phyloP scores from a whole-genome alignment of 768 basidiomycete genomes.

The Suillus bovinus region DNA sequence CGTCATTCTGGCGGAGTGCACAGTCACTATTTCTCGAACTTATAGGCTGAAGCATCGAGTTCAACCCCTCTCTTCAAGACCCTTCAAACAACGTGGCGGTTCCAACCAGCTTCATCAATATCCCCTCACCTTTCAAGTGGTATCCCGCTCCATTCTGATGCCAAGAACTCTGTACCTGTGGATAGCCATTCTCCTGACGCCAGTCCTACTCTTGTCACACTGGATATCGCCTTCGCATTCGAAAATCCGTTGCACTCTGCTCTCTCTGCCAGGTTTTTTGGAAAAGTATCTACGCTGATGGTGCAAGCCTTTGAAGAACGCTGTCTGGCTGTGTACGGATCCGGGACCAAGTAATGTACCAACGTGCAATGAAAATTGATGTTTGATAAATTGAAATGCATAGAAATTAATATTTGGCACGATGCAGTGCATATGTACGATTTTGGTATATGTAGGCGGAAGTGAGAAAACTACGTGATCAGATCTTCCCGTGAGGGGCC shows the following conservation, averaged over 20 bases:
- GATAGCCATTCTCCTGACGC: conserved; percentile 16
- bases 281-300: conserved; percentile 86
- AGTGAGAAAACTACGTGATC: not conserved
- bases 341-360: conserved; percentile 26
- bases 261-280: conserved; percentile 83
- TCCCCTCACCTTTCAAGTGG: conserved; percentile 39
- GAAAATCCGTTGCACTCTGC: conserved; percentile 83
- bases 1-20: not conserved
- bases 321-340: conserved; percentile 72
- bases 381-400: conserved; percentile 2
- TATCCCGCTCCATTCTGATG: conserved; percentile 11
- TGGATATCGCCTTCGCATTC: conserved; percentile 86
- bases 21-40: conserved; percentile 11
- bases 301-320: conserved; percentile 90
- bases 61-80: conserved; percentile 74
- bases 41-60: conserved; percentile 70
- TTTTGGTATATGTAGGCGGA: too few relatives aligned
- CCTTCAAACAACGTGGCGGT: conserved; percentile 72
- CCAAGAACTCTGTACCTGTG: not conserved
- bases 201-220: conserved; percentile 75
- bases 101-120: conserved; percentile 54
- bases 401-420: too few relatives aligned
- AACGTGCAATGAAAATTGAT: not conserved
- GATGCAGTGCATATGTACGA: not conserved
- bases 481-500: not conserved